These are phyloP conservation scores for Tricholoma hemisulphureum DNA, from an alignment of 768 basidiomycete species.

Conservation along the genomic window DNA sequence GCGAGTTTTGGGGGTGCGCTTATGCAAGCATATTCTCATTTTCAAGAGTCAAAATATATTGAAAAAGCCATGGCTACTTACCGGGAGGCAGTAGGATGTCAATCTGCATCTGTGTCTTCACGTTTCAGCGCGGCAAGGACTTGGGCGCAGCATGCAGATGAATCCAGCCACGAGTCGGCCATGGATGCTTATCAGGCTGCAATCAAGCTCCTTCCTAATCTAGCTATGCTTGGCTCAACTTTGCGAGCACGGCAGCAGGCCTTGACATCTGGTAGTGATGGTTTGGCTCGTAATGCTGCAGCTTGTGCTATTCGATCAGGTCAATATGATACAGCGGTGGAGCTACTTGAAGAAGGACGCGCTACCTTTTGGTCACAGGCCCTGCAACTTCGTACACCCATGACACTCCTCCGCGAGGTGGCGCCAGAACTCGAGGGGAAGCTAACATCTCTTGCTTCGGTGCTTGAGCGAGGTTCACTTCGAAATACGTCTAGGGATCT, in stretches of 20 bases:
- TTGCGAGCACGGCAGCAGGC: background rate
- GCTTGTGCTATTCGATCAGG: background rate
- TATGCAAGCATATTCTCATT: background rate
- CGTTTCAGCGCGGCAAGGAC: slow-evolving; percentile 4
- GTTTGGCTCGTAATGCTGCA: background rate
- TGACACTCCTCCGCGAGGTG: background rate
- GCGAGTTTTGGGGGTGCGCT: slow-evolving; percentile 6
- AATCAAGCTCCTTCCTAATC: background rate
- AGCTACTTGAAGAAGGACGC: background rate
- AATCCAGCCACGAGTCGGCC: slow-evolving; percentile 5
- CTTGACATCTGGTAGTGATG: background rate
- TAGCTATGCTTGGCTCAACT: background rate
- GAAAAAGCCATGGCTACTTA: slow-evolving; percentile 14
- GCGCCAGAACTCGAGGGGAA: background rate
- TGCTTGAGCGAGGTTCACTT: background rate
- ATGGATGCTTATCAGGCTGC: background rate
- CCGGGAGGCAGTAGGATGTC: slow-evolving; percentile 3
- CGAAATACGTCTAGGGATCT: background rate
- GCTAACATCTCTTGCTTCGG: background rate
- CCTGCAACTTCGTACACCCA: background rate
- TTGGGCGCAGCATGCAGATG: slow-evolving; percentile 6
- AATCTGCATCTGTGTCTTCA: slow-evolving; percentile 4
- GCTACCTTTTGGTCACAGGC: background rate
- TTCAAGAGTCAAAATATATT: slow-evolving; percentile 1
- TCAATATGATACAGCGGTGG: background rate